These are phyloP conservation scores for Penicillium waksmanii DNA, from an alignment of 495 filamentous ascomycete species.

Conservation along the genomic window DNA sequence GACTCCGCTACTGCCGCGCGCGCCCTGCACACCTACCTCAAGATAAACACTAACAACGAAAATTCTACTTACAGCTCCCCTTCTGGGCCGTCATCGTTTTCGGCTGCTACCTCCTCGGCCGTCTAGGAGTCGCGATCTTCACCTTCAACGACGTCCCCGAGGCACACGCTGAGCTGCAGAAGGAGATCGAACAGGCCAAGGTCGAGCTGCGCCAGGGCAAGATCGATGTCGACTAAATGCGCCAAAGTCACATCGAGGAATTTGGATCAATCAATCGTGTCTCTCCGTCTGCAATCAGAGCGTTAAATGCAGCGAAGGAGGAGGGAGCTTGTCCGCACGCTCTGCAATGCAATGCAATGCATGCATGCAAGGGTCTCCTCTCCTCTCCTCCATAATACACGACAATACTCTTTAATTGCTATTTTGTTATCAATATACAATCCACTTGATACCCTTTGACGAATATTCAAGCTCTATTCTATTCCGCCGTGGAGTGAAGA, in stretches of 20 bases:
- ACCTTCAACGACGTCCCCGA: conserved; percentile 96
- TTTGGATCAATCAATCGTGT: no score
- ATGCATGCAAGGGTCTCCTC: no score
- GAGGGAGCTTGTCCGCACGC: background rate
- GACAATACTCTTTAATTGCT: conserved; percentile 22
- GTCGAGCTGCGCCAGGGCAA: conserved; percentile 52
- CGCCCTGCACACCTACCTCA: conserved; percentile 2
- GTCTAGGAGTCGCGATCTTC: conserved; percentile 86
- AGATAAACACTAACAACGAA: conserved; percentile 4
- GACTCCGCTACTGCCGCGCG: conserved; percentile 5
- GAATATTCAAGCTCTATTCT: background rate
- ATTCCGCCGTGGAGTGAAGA: no score
- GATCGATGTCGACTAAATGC: conserved; percentile 52
- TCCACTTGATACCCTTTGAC: conserved; percentile 27
- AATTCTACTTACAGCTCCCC: conserved; percentile 64
- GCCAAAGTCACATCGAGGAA: background rate
- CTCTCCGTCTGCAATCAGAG: no score
- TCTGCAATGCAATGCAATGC: no score
- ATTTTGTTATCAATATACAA: conserved; percentile 26
- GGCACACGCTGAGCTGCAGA: conserved; percentile 87
- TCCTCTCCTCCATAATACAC: background rate
- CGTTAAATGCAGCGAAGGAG: background rate
- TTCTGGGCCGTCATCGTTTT: conserved; percentile 92
- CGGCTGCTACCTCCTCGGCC: conserved; percentile 90
- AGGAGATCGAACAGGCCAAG: conserved; percentile 57